Base-by-base conservation (phyloP, 2,329 filamentous ascomycete genomes). In the Colletotrichum ledebouriae region DNA sequence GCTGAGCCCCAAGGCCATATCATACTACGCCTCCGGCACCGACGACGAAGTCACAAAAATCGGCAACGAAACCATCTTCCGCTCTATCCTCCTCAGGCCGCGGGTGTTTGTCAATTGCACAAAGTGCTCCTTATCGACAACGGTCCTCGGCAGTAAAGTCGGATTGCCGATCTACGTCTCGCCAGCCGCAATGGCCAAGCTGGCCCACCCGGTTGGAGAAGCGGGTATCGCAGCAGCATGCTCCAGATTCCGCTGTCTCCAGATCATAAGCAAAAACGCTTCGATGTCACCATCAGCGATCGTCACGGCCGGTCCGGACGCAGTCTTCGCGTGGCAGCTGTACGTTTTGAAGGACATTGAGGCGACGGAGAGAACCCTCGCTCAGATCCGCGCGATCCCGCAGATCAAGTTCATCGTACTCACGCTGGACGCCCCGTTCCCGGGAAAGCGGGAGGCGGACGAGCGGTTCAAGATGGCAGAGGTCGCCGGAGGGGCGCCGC, bases 301-400 rank as follows among this genome's bases (percentile, higher is more conserved):
- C 70, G 89, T 94, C 3, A 86, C 88, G 65, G 90, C 91, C 0
- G 74, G 78, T 1, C 84, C 87, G 0, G 89, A 85, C 6, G 92
- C 95, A 76, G 81, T 92, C 0, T 94, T 96, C 74, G 93, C 93
- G 13, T 97, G 92, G 92, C 94, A 97, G 80, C 80, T 97, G 17
- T 97, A 97, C 78, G 91, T 95, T 37, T 91, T 96, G 75, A 90
- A 85, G 22, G 91, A 94, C 71, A 66, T 67, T 85, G 91, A 47
- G 83, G 86, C 74, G 94, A 75, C 72, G 6, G 68, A 73, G 59
- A 59, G 56, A 10, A 73, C 70, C 0, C 44, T 73, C 29, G 71
- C 69, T 1, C 68, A 94, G 83, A 94, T 89, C 75, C 89, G 93
- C 73, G 86, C 87, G 1, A 92, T 94, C 84, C 81, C 94, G 42